phyloP scores from a whole-genome alignment of 2,329 filamentous ascomycete species.

The Fusarium avenaceum region DNA sequence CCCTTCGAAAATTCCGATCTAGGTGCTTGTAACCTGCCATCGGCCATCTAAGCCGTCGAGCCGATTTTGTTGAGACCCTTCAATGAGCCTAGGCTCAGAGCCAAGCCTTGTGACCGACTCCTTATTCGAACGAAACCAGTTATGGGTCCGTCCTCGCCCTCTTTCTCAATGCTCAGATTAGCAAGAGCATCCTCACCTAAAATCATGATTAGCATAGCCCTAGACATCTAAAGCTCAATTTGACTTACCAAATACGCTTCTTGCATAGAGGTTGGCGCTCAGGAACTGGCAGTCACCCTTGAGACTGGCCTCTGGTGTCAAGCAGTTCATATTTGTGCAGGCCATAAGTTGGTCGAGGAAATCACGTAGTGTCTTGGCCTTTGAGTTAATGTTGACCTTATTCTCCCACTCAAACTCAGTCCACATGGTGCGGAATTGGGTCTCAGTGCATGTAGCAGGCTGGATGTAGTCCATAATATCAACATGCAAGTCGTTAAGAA shows the following conservation, averaged over 20 bases:
- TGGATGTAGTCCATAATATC: slow-evolving; percentile 99
- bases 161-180: slow-evolving; percentile 97
- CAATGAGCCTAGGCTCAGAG: slow-evolving; percentile 90
- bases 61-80: slow-evolving; percentile 92
- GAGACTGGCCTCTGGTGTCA: slow-evolving; percentile 95
- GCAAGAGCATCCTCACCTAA: slow-evolving; percentile 97
- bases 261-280: slow-evolving; percentile 95
- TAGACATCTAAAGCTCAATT: neutral
- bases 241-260: slow-evolving; percentile 95
- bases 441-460: slow-evolving; percentile 95
- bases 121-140: slow-evolving; percentile 98
- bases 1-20: slow-evolving; percentile 31
- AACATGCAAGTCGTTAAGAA: slow-evolving; percentile 96
- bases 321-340: slow-evolving; percentile 97
- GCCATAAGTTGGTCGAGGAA: slow-evolving; percentile 97
- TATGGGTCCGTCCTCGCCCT: slow-evolving; percentile 93
- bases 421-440: slow-evolving; percentile 99
- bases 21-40: slow-evolving; percentile 27
- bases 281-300: slow-evolving; percentile 98
- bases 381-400: slow-evolving; percentile 99
- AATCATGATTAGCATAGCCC: slow-evolving; percentile 44
- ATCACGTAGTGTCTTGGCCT: slow-evolving; percentile 89
- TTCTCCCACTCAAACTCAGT: slow-evolving; percentile 99
- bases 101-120: slow-evolving; percentile 94
- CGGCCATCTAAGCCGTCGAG: slow-evolving; percentile 49